These are phyloP conservation scores for Nothophoma quercina DNA, from an alignment of 2,329 filamentous ascomycete genomes.

Conservation along the genomic window DNA sequence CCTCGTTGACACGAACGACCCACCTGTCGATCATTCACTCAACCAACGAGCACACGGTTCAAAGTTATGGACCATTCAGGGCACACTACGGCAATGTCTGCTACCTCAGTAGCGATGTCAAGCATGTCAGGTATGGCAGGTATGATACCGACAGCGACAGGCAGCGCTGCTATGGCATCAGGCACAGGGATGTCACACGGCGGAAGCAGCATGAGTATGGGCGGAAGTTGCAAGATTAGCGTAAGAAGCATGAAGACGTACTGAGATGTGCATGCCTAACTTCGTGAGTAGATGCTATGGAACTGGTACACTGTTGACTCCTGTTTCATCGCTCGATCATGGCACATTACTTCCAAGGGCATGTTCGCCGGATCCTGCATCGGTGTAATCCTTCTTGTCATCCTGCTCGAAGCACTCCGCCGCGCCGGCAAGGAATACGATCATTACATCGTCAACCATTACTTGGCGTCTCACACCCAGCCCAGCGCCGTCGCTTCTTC, in stretches of 20 bases:
- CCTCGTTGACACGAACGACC: neutral
- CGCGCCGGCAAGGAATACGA: constrained; percentile 78
- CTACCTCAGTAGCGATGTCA: constrained; percentile 22
- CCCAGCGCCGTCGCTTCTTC: constrained; percentile 14
- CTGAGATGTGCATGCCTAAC: neutral
- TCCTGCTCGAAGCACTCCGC: constrained; percentile 75
- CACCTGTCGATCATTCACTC: neutral
- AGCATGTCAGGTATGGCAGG: constrained; percentile 18
- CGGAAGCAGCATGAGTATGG: constrained; percentile 31
- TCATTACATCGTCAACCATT: constrained; percentile 66
- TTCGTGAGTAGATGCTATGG: constrained; percentile 69
- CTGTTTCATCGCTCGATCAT: constrained; percentile 74
- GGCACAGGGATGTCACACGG: constrained; percentile 27
- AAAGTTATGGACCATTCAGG: constrained; percentile 21
- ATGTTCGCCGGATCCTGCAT: constrained; percentile 86
- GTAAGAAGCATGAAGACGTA: constrained; percentile 19
- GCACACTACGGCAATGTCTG: constrained; percentile 9
- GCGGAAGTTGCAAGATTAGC: constrained; percentile 43
- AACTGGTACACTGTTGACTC: constrained; percentile 78
- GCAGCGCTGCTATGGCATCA: constrained; percentile 30
- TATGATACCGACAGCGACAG: constrained; percentile 27
- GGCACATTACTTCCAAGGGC: constrained; percentile 72
- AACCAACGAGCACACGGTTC: neutral
- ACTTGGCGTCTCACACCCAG: constrained; percentile 39
- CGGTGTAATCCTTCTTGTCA: constrained; percentile 75